Base-by-base conservation (phyloP, 345 rosid genomes). In the Pistacia atlantica region DNA sequence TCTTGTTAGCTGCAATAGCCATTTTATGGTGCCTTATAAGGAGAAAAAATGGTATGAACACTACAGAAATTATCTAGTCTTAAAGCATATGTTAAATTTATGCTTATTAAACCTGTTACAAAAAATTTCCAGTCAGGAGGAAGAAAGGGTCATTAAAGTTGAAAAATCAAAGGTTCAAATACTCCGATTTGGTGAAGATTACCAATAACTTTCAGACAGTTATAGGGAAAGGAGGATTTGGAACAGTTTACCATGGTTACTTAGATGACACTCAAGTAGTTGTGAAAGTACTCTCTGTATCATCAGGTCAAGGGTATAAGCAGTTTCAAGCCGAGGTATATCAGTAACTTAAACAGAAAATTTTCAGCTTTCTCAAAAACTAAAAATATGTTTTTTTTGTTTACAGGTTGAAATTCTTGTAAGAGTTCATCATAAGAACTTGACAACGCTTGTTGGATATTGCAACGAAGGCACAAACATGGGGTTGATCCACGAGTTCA, bases 181-280 rank as follows among this genome's bases (percentile, higher is more conserved):
- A 76, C 65, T 33, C 68, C 33, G 83, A 79, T 42, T 56, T 83
- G 18, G 37, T 56, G 48, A 68, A 37, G 18, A 83, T 79, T 8
- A 76, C 83, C 16, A 60, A 79, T 11, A 82, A 73, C 65, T 82
- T 79, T 52, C 48, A 61, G 33, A 75, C 38, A 11, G 57, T 68
- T 55, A 49, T 79, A 35, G 85, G 83, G 16, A 69, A 79, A 60
- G 80, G 85, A 69, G 85, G 83, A 20, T 79, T 74, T 68, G 82
- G 80, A 64, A 69, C 58, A 52, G 78, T 83, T 62, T 79, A 76
- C 65, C 71, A 79, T 58, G 85, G 83, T 31, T n/a, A 35, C 70
- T 12, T 83, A 69, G 71, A 77, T 61, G 77, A 55, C 37, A 49
- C 66, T 10, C 55, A 69, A 64, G 83, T 83, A 63, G 85, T 80